Conservation (phyloP, 2,329 filamentous ascomycete species). For the Chaetomiaceae sp. region DNA sequence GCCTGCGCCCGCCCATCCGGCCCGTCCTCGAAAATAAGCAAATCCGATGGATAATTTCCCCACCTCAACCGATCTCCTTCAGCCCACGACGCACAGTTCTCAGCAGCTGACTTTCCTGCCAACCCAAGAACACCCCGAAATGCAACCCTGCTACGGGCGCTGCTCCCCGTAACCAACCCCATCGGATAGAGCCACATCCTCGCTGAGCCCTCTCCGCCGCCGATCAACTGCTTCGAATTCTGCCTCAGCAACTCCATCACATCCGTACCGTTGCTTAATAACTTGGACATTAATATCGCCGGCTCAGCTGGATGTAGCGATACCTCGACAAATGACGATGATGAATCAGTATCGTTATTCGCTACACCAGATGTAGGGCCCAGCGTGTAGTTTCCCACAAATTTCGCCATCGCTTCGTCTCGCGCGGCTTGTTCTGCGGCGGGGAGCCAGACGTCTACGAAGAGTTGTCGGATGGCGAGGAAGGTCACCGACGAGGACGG, state of each 20-base stretch:
- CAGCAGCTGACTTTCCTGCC: neutral
- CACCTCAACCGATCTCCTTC: conserved; percentile 6
- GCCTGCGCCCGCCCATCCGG: conserved; percentile 5
- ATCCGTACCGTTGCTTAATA: conserved; percentile 19
- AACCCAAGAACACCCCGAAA: conserved; percentile 13
- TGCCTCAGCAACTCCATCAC: neutral
- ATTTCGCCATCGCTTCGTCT: conserved; percentile 8
- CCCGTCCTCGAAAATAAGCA: conserved; percentile 17
- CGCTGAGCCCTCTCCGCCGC: neutral
- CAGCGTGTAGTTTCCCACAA: conserved; percentile 13
- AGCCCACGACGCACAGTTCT: conserved; percentile 13
- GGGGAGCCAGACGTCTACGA: conserved; percentile 8
- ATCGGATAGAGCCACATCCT: conserved; percentile 16
- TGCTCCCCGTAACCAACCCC: neutral
- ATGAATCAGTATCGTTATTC: neutral
- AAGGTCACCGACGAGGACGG: neutral
- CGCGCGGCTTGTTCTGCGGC: conserved; percentile 18
- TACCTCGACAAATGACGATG: neutral
- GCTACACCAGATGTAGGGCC: neutral
- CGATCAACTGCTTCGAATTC: neutral
- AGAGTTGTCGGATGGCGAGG: neutral
- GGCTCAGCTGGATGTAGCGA: neutral
- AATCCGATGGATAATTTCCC: conserved; percentile 16
- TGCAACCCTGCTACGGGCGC: neutral
- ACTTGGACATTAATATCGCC: neutral